Evolutionary conservation across 805 yeast species (phyloP).

Genomic region (Torulaspora maleeae): DNA sequence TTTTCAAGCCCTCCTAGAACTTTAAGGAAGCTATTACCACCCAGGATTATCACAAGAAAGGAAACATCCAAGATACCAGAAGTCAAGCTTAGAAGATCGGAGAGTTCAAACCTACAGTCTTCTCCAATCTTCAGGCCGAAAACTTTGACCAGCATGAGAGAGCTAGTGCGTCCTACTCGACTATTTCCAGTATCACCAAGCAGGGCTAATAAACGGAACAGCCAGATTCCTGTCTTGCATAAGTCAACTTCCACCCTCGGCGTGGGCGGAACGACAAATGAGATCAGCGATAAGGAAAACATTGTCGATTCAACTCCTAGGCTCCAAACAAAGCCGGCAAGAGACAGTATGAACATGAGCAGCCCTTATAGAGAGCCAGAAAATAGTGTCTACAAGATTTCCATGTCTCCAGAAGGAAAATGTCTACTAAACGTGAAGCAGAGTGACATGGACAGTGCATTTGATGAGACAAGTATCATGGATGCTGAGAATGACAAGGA

Average conservation of each 20-base stretch:
- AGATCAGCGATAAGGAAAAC: slow-evolving; percentile 12
- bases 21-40: slow-evolving; percentile 15
- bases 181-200: slow-evolving; percentile 25
- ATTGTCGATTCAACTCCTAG: slow-evolving; percentile 14
- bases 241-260: slow-evolving; percentile 8
- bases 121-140: slow-evolving; percentile 13
- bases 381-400: slow-evolving; percentile 30
- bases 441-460: slow-evolving; percentile 17
- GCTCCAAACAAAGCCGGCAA: slow-evolving; percentile 3
- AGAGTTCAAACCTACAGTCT: slow-evolving; percentile 14
- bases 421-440: slow-evolving; percentile 26
- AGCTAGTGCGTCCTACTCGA: slow-evolving; percentile 22
- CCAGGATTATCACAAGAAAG: slow-evolving; percentile 15
- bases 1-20: slow-evolving; percentile 18
- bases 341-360: slow-evolving; percentile 10
- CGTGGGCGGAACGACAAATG: not conserved
- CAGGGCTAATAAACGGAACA: slow-evolving; percentile 15
- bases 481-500: slow-evolving; percentile 30
- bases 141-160: slow-evolving; percentile 5
- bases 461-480: slow-evolving; percentile 32
- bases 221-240: slow-evolving; percentile 21
- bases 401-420: slow-evolving; percentile 34
- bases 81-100: slow-evolving; percentile 13
- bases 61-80: slow-evolving; percentile 13
- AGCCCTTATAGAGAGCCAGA: slow-evolving; percentile 32